Percentiles rank a stretch among this genome's conserved stretches.
phyloP scores from a whole-genome alignment of 176 grass and related monocot genomes.

The Carex pumila region DNA sequence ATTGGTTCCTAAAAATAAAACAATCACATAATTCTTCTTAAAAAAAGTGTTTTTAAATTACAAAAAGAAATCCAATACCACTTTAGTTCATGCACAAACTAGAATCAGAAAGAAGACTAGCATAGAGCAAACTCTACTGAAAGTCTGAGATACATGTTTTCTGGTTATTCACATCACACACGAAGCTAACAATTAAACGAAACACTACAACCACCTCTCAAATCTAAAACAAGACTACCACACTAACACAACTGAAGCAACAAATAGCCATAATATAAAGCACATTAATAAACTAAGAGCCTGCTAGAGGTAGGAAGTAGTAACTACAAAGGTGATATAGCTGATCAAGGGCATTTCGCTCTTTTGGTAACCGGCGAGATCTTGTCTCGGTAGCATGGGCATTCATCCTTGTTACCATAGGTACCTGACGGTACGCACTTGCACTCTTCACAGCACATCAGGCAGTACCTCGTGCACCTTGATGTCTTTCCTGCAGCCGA shows the following conservation, averaged over 20 bases:
- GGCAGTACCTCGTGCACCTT: slow-evolving; percentile 47
- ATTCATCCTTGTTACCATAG: slow-evolving; percentile 67
- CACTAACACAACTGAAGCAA: neutral
- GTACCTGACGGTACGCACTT: slow-evolving; percentile 69
- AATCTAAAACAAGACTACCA: neutral
- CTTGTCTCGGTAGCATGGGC: slow-evolving; percentile 85
- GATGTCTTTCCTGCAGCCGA: slow-evolving; percentile 36
- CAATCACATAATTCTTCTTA: neutral
- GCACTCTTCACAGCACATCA: slow-evolving; percentile 67
- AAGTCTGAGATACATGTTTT: neutral
- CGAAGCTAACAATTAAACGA: neutral
- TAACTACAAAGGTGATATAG: neutral
- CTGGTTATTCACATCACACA: slow-evolving; percentile 12
- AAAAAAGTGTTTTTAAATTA: neutral
- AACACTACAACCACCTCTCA: neutral
- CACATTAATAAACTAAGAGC: neutral
- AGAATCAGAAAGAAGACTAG: neutral
- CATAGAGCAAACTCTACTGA: neutral
- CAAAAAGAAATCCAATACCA: neutral
- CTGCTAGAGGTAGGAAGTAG: neutral
- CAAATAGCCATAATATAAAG: neutral
- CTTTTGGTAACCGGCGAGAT: slow-evolving; percentile 32
- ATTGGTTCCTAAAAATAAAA: neutral
- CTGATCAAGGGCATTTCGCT: slow-evolving; percentile 61
- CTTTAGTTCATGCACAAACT: neutral